phyloP scores from a whole-genome alignment of 768 basidiomycete genomes.

The Lyophyllum atratum region DNA sequence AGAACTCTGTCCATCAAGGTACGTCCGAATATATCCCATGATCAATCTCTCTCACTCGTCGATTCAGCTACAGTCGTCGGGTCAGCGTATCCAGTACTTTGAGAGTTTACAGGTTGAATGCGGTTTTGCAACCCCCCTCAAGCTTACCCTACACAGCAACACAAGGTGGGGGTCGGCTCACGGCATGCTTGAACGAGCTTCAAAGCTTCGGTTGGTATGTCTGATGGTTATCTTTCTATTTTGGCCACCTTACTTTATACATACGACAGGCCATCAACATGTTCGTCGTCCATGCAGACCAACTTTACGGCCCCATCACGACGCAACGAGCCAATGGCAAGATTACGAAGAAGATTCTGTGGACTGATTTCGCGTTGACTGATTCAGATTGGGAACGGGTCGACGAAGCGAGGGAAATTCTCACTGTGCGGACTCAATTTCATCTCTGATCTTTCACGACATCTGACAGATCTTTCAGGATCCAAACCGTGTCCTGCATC shows the following conservation, averaged over 20 bases:
- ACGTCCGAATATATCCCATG: not conserved
- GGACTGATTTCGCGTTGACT: not conserved
- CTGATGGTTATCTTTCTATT: not conserved
- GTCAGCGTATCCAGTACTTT: constrained; percentile 23
- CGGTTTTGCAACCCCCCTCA: constrained; percentile 10
- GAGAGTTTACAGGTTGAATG: constrained; percentile 19
- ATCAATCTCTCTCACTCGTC: constrained; percentile 1
- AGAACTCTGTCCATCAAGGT: constrained; percentile 24
- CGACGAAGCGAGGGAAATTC: not conserved
- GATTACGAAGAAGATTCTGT: constrained; percentile 3
- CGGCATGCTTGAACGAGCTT: not conserved
- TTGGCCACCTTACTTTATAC: not conserved
- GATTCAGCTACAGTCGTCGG: not conserved
- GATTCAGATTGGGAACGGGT: not conserved
- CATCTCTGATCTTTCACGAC: no score
- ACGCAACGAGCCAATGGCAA: constrained; percentile 13
- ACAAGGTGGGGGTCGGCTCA: not conserved
- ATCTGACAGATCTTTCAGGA: not conserved
- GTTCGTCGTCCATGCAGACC: not conserved
- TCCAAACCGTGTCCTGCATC: constrained; percentile 19
- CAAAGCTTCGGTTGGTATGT: not conserved
- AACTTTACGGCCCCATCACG: not conserved
- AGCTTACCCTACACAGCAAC: constrained; percentile 23
- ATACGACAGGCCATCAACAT: not conserved
- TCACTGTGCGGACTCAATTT: no score